Base-by-base conservation (phyloP, 208 protist species). In the Porcisia deanei region DNA sequence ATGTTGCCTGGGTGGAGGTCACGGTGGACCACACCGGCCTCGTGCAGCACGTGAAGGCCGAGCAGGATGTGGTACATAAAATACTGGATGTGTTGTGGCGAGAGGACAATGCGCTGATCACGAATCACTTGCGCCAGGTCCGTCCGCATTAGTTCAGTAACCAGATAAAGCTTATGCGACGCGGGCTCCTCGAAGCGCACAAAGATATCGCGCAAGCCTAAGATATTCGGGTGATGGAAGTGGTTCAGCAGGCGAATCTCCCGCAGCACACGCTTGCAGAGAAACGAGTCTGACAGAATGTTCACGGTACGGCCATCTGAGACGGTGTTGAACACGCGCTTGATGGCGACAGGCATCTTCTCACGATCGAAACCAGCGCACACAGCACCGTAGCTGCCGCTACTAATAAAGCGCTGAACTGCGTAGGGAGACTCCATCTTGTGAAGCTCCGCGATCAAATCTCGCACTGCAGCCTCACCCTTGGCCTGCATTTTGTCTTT, bases 41-140 rank as follows among this genome's bases (percentile, higher is more conserved):
- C 86, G 74, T 98, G 94, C 83, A 99, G 90, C 52, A 96, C 98
- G 75, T 99, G 97, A 63, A 99, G 81, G 57, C 93, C 94, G 41
- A 98, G 91, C 34, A 99, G 71, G 72, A 98, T 94, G 86, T 99
- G 97, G 73, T 98, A 99, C 83, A 99, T 98, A 73, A 98, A 98
- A 75, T 97, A 99, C 84, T 98, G 96, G 70, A 98, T 98, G 85
- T 99, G 97, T 76, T 98, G 91, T 30, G 97, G 93, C 7, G 91
- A 95, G 57, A 98, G 93, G 69, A 98, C 91, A 63, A 99, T 94
- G 67, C 98, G 98, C 55, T 96, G 96, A 63, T 98, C 94, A 70
- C 95, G 89, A 57, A 99, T 99, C 2, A 99, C 97, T 57, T 98
- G 94, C 5, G 87, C 86, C 41, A 98, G 86, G 73, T 98, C 95